phyloP scores from a whole-genome alignment of 1,284 basidiomycete species.

The Takashimella koratensis region DNA sequence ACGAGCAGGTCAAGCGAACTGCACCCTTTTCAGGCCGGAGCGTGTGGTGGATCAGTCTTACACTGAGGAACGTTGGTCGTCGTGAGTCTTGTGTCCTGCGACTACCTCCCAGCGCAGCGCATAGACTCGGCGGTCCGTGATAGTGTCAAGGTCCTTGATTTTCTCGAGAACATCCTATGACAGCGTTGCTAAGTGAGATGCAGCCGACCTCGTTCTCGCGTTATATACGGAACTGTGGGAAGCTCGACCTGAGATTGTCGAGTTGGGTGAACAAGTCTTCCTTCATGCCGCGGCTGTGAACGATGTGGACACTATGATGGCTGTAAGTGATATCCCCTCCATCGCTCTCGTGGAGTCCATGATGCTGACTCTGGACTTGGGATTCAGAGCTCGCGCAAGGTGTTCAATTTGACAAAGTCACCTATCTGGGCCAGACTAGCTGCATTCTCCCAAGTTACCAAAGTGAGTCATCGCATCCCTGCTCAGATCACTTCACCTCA shows the following conservation, averaged over 20 bases:
- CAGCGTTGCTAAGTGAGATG: neutral
- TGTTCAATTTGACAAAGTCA: constrained; percentile 35
- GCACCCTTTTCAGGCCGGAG: constrained; percentile 25
- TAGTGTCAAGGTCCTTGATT: no score
- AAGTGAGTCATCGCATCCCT: constrained; percentile 15
- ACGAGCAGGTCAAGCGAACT: constrained; percentile 21
- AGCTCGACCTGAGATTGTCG: constrained; percentile 17
- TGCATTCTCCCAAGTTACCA: constrained; percentile 35
- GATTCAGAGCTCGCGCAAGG: constrained; percentile 30
- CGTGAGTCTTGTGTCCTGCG: constrained; percentile 20
- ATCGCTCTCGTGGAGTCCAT: no score
- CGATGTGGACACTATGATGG: constrained; percentile 26
- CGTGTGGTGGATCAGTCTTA: constrained; percentile 24
- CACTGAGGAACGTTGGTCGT: constrained; percentile 27
- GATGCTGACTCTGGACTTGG: no score
- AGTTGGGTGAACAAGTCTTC: constrained; percentile 39
- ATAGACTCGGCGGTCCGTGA: no score
- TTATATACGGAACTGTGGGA: constrained; percentile 30
- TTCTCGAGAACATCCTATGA: no score
- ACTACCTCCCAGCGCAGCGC: no score
- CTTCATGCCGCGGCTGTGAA: constrained; percentile 27
- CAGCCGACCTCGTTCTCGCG: constrained; percentile 34
- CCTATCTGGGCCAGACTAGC: constrained; percentile 36
- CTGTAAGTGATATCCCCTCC: constrained; percentile 19
- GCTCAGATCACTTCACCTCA: neutral